phyloP scores from a whole-genome alignment of 2,329 filamentous ascomycete genomes.

The Didymella glomerata region DNA sequence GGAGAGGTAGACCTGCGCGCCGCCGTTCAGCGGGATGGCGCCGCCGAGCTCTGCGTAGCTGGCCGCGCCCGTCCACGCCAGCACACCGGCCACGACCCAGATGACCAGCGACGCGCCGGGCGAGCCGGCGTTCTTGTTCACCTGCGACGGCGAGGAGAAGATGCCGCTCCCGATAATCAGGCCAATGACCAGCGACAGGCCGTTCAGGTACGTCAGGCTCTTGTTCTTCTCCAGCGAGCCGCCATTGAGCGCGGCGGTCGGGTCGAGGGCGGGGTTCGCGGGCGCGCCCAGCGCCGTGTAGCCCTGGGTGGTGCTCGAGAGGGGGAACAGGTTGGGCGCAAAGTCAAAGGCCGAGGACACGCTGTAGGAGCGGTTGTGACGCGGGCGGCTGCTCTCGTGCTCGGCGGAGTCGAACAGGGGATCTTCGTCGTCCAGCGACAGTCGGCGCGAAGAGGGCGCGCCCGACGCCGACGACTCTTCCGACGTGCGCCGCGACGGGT shows the following conservation, averaged over 20 bases:
- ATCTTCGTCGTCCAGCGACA: slow-evolving; percentile 88
- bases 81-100: slow-evolving; percentile 87
- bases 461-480: slow-evolving; percentile 80
- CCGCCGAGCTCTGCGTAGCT: slow-evolving; percentile 96
- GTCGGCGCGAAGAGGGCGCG: slow-evolving; percentile 87
- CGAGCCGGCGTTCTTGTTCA: slow-evolving; percentile 90
- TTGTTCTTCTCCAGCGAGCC: slow-evolving; percentile 94
- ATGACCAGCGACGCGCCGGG: slow-evolving; percentile 90
- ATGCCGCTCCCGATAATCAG: slow-evolving; percentile 96
- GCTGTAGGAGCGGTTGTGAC: slow-evolving; percentile 77
- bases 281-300: slow-evolving; percentile 89
- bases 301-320: slow-evolving; percentile 78
- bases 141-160: slow-evolving; percentile 92
- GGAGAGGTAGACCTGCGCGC: slow-evolving; percentile 89
- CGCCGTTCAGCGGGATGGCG: slow-evolving; percentile 94
- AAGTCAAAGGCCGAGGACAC: slow-evolving; percentile 96
- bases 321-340: slow-evolving; percentile 87
- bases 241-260: slow-evolving; percentile 68
- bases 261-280: slow-evolving; percentile 63
- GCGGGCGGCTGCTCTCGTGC: slow-evolving; percentile 52
- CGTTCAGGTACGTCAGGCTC: slow-evolving; percentile 93
- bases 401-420: slow-evolving; percentile 69
- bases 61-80: slow-evolving; percentile 95
- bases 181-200: slow-evolving; percentile 87
- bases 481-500: slow-evolving; percentile 70